Conservation (phyloP, 202 grass and related monocot genomes). For the Setaria italica region DNA sequence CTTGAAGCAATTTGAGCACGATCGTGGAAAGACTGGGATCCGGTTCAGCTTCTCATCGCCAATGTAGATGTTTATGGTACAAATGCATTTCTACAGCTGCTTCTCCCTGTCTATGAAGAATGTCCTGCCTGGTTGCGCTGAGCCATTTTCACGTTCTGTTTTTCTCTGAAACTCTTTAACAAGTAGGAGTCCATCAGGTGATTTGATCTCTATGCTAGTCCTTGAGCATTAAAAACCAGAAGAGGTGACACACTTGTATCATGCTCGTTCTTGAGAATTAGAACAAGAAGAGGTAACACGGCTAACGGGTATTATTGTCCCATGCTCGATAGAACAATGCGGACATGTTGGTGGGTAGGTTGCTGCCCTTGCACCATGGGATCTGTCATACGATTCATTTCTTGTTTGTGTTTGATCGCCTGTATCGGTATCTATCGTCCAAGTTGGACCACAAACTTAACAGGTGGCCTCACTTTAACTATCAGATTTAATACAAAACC, state of each 20-base stretch:
- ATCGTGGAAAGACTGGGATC: constrained; percentile 73
- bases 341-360: neutral
- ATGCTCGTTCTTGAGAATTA: neutral
- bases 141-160: neutral
- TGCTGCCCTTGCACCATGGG: neutral
- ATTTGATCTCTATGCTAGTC: neutral
- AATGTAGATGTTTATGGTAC: constrained; percentile 39
- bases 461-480: neutral
- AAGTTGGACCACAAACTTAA: neutral
- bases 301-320: neutral
- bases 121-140: neutral
- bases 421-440: neutral
- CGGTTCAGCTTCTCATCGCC: constrained; percentile 80
- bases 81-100: neutral
- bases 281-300: neutral
- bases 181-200: constrained; percentile 37
- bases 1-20: constrained; percentile 76
- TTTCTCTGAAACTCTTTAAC: constrained; percentile 31
- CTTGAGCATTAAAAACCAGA: neutral
- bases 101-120: constrained; percentile 29
- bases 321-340: neutral
- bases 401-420: neutral
- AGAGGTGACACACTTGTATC: neutral
- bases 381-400: neutral
- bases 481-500: neutral